Percentiles rank a stretch among this genome's conserved stretches.
phyloP scores from a whole-genome alignment of 73 alveolate species.

The Diophrys sp. region DNA sequence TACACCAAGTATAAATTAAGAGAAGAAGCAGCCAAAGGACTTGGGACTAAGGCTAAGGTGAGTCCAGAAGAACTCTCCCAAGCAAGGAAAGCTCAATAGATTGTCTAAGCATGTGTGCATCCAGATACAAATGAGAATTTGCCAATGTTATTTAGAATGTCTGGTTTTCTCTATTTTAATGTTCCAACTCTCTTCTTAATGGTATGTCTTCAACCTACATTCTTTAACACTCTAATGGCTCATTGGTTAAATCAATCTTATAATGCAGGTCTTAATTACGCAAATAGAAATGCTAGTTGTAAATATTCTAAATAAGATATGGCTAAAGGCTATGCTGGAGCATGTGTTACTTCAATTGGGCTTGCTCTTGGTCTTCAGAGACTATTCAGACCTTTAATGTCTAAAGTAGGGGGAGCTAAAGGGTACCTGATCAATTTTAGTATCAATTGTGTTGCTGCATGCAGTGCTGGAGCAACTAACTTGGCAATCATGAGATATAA shows the following conservation, averaged over 20 bases:
- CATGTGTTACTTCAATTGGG: slow-evolving; percentile 37
- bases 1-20: neutral
- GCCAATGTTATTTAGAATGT: slow-evolving; percentile 17
- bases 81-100: too few species aligned
- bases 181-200: slow-evolving; percentile 50
- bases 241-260: slow-evolving; percentile 65
- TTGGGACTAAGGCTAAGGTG: neutral
- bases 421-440: slow-evolving; percentile 22
- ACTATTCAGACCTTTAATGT: slow-evolving; percentile 5
- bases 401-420: slow-evolving; percentile 30
- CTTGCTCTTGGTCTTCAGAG: slow-evolving; percentile 23
- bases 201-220: slow-evolving; percentile 28
- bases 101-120: neutral
- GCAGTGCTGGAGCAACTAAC: slow-evolving; percentile 59
- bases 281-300: slow-evolving; percentile 61
- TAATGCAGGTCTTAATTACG: slow-evolving; percentile 67
- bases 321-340: slow-evolving; percentile 41
- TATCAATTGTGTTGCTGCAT: slow-evolving; percentile 42
- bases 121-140: neutral
- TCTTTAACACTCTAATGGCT: slow-evolving; percentile 24
- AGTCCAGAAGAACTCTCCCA: neutral
- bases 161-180: slow-evolving; percentile 55
- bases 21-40: neutral
- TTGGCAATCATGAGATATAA: slow-evolving; percentile 56
- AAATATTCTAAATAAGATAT: slow-evolving; percentile 34